These are phyloP conservation scores for Saccharomyces uvarum DNA, from an alignment of 1,139 yeast species.

Conservation along the genomic window DNA sequence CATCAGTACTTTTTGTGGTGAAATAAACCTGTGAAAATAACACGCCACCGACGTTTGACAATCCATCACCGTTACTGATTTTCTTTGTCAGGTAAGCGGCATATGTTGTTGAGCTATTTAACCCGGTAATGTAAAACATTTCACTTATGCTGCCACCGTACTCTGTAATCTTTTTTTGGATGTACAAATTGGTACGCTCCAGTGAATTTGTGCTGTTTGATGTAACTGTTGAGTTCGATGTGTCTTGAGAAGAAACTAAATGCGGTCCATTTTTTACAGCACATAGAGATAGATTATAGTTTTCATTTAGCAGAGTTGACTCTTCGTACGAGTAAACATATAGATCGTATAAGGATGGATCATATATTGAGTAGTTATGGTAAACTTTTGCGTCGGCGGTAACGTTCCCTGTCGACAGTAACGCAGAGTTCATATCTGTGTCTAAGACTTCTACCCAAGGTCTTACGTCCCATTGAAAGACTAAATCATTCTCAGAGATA, in stretches of 20 bases:
- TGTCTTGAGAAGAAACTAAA: slow-evolving; percentile 33
- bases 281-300: slow-evolving; percentile 59
- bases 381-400: slow-evolving; percentile 28
- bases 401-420: slow-evolving; percentile 59
- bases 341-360: slow-evolving; percentile 35
- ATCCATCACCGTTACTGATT: slow-evolving; percentile 24
- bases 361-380: slow-evolving; percentile 31
- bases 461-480: slow-evolving; percentile 62
- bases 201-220: slow-evolving; percentile 5
- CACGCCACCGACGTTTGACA: slow-evolving; percentile 51
- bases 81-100: slow-evolving; percentile 54
- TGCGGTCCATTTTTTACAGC: slow-evolving; percentile 47
- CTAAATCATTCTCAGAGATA: slow-evolving; percentile 56
- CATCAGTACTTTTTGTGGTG: slow-evolving; percentile 46
- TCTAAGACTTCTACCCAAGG: slow-evolving; percentile 60
- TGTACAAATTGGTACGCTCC: slow-evolving; percentile 14
- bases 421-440: slow-evolving; percentile 63
- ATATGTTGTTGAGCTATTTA: slow-evolving; percentile 57
- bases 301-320: slow-evolving; percentile 34
- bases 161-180: slow-evolving; percentile 38
- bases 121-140: slow-evolving; percentile 55
- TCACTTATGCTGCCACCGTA: slow-evolving; percentile 46
- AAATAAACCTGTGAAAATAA: slow-evolving; percentile 55
- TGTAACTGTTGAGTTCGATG: slow-evolving; percentile 3
- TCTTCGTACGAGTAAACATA: slow-evolving; percentile 42